Evolutionary conservation across 495 filamentous ascomycete species (phyloP).

Genomic region (Xylaria castorea): DNA sequence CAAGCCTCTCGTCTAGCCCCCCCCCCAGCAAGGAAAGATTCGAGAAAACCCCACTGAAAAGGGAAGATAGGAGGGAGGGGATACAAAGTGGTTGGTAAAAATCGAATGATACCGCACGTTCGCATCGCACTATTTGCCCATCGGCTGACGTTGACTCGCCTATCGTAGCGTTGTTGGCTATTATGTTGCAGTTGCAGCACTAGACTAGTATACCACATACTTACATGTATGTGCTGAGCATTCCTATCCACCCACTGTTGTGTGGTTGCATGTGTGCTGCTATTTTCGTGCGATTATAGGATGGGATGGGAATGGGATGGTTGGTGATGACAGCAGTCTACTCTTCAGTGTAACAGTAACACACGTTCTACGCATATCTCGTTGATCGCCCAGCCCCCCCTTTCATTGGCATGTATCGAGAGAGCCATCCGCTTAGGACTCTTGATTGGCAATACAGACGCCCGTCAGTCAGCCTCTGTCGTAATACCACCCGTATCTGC

Average conservation of each 20-base stretch:
- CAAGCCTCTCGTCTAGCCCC: slow-evolving; percentile 9
- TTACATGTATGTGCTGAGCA: not conserved
- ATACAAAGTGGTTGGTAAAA: not conserved
- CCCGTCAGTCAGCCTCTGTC: slow-evolving; percentile 18
- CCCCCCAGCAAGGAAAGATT: not conserved
- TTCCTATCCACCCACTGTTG: not conserved
- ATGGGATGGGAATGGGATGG: not conserved
- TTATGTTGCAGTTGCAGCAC: not conserved
- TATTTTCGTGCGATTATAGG: slow-evolving; percentile 25
- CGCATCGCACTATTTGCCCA: slow-evolving; percentile 13
- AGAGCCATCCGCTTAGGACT: not conserved
- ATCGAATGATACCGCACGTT: not conserved
- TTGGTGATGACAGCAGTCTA: not conserved
- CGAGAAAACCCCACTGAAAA: not conserved
- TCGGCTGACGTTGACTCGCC: slow-evolving; percentile 17
- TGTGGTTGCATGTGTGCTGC: slow-evolving; percentile 18
- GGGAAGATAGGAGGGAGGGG: not conserved
- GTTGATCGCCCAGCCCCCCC: not conserved
- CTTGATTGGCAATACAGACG: slow-evolving; percentile 26
- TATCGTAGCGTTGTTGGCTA: slow-evolving; percentile 13
- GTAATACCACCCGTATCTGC: slow-evolving; percentile 11
- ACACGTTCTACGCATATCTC: not conserved
- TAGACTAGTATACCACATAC: not conserved
- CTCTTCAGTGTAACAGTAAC: slow-evolving; percentile 14
- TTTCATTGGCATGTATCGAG: not conserved